Percentiles rank a stretch among this genome's conserved stretches.
Conservation (phyloP, 1,139 yeast species). For the Nakaseomyces delphensis region DNA sequence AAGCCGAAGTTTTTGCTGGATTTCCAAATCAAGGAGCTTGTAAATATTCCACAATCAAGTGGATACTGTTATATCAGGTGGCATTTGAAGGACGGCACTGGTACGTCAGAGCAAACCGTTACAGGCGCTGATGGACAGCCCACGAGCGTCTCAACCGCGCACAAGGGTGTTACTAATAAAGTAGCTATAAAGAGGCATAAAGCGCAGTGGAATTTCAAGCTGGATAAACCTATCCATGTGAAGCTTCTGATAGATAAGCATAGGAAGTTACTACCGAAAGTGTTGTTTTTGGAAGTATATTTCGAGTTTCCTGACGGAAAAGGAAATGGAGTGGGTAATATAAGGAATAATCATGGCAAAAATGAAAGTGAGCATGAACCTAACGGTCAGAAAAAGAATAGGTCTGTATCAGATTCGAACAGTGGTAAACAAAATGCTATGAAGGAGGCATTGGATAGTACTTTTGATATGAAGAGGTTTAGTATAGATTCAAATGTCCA, state of each 20-base stretch:
- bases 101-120: constrained; percentile 9
- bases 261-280: constrained; percentile 32
- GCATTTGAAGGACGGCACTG: constrained; percentile 40
- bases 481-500: constrained; percentile 2
- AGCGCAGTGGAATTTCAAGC: constrained; percentile 40
- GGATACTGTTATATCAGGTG: constrained; percentile 64
- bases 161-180: constrained; percentile 17
- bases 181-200: constrained; percentile 42
- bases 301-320: constrained; percentile 25
- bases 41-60: constrained; percentile 72
- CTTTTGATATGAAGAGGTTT: constrained; percentile 3
- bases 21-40: constrained; percentile 56
- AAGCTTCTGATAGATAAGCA: constrained; percentile 37
- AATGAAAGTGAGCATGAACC: too few relatives aligned
- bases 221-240: constrained; percentile 32
- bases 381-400: too few relatives aligned
- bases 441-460: constrained; percentile 3
- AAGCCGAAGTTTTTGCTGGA: constrained; percentile 50
- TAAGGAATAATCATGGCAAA: not conserved
- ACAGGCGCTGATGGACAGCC: constrained; percentile 32
- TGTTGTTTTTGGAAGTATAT: constrained; percentile 33
- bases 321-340: not conserved
- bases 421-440: not conserved
- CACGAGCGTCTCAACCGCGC: constrained; percentile 7
- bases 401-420: not conserved